Conservation (phyloP, 805 yeast genomes). For the Ogataea pignaliae region DNA sequence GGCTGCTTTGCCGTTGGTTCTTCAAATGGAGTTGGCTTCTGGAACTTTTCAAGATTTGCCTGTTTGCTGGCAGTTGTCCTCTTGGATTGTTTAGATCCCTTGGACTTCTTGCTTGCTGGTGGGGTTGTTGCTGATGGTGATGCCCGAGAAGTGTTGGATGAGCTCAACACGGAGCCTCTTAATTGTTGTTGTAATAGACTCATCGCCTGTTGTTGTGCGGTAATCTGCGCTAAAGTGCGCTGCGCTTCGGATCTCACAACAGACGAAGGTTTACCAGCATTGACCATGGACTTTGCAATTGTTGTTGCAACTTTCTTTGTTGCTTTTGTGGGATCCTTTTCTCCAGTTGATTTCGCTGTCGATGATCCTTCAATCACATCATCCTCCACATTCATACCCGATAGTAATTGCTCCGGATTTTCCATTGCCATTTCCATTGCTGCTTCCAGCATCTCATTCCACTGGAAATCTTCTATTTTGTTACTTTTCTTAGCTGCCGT, state of each 20-base stretch:
- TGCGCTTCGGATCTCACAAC: conserved; percentile 21
- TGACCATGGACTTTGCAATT: conserved; percentile 13
- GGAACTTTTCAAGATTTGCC: conserved; percentile 15
- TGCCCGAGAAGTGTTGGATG: conserved; percentile 8
- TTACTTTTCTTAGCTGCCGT: conserved; percentile 18
- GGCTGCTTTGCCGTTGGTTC: conserved; percentile 1
- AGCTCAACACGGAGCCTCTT: conserved; percentile 2
- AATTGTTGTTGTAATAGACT: conserved; percentile 14
- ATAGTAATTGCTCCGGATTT: conserved; percentile 42
- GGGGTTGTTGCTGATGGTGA: conserved; percentile 5
- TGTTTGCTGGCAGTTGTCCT: conserved; percentile 1
- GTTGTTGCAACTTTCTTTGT: background rate
- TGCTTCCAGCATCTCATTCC: conserved; percentile 71
- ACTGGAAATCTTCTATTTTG: conserved; percentile 48
- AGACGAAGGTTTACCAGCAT: conserved; percentile 21
- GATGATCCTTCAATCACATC: conserved; percentile 2
- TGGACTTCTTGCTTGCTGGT: background rate
- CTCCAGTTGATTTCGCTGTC: background rate
- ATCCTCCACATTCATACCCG: conserved; percentile 28
- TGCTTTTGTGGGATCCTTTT: background rate
- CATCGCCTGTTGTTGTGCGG: conserved; percentile 18
- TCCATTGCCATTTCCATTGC: conserved; percentile 76
- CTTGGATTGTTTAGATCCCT: background rate
- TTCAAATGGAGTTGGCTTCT: conserved; percentile 9
- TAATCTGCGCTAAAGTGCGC: conserved; percentile 21